Conservation (phyloP, 176 grass and related monocot genomes). For the Avena atlantica region DNA sequence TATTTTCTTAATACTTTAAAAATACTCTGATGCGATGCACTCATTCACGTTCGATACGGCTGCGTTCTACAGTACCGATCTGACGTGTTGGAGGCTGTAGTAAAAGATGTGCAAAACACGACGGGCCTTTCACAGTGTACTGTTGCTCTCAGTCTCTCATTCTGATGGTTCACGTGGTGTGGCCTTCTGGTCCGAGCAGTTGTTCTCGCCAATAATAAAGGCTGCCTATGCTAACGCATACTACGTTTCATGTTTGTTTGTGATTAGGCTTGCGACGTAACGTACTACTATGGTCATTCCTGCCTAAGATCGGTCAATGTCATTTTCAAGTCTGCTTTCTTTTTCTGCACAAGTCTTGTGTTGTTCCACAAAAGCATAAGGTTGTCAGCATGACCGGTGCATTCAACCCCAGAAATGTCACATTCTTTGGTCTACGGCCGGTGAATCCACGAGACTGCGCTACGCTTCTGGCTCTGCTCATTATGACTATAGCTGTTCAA, state of each 20-base stretch:
- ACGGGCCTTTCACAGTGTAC: neutral
- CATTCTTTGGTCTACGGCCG: neutral
- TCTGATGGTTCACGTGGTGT: slow-evolving; percentile 34
- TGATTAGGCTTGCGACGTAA: neutral
- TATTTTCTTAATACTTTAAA: too few relatives aligned
- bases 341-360: neutral
- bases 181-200: neutral
- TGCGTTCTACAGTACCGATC: neutral
- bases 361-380: neutral
- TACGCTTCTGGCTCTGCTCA: neutral
- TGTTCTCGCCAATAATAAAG: neutral
- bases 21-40: too few relatives aligned
- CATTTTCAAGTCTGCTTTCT: too few relatives aligned
- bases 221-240: neutral
- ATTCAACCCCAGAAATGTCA: neutral
- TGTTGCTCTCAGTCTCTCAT: neutral
- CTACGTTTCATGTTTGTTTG: neutral
- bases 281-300: neutral
- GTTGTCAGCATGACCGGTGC: neutral
- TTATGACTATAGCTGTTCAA: neutral
- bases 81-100: too few relatives aligned
- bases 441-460: neutral
- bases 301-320: neutral
- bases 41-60: neutral
- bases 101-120: neutral